A percentile compares a stretch with the other conserved stretches of the same genome.
Evolutionary conservation across 768 basidiomycete species (phyloP).

Genomic region (Rhizopogon roseolus): DNA sequence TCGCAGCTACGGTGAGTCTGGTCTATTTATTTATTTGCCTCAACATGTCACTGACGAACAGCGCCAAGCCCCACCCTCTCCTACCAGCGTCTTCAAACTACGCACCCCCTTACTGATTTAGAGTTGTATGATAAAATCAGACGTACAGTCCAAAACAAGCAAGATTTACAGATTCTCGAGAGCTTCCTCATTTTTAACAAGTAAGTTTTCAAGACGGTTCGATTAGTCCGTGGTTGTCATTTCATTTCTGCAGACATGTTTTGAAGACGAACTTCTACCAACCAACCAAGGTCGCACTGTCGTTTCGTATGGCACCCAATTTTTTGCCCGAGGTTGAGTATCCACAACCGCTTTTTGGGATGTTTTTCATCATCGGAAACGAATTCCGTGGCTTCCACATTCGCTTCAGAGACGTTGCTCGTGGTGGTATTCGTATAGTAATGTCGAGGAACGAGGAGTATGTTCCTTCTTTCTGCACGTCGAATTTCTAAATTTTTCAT

Average conservation of each 20-base stretch:
- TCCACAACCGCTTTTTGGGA: constrained; percentile 88
- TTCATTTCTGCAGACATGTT: constrained; percentile 51
- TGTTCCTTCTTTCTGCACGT: constrained; percentile 10
- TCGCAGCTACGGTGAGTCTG: constrained; percentile 59
- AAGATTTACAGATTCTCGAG: constrained; percentile 92
- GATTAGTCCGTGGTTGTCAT: constrained; percentile 4
- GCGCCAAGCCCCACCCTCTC: constrained; percentile 81
- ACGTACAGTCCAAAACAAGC: constrained; percentile 80
- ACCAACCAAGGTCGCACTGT: constrained; percentile 94
- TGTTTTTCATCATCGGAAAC: constrained; percentile 92
- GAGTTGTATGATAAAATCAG: constrained; percentile 87
- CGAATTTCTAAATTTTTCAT: background rate
- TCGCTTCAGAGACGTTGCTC: constrained; percentile 93
- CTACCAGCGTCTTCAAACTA: constrained; percentile 88
- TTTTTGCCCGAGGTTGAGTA: constrained; percentile 96
- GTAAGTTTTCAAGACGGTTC: constrained; percentile 25
- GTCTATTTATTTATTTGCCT: background rate
- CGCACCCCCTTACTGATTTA: constrained; percentile 76
- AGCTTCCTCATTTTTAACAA: constrained; percentile 96
- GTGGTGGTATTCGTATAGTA: constrained; percentile 95
- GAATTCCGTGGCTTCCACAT: constrained; percentile 94
- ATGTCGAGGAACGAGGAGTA: constrained; percentile 92
- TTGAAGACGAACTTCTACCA: constrained; percentile 99
- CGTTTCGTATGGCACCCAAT: constrained; percentile 88
- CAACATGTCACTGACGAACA: background rate